A percentile compares a stretch with the other conserved stretches of the same genome.
These are phyloP conservation scores for Trichophyton rubrum DNA, from an alignment of 2,329 filamentous ascomycete genomes.

Conservation along the genomic window DNA sequence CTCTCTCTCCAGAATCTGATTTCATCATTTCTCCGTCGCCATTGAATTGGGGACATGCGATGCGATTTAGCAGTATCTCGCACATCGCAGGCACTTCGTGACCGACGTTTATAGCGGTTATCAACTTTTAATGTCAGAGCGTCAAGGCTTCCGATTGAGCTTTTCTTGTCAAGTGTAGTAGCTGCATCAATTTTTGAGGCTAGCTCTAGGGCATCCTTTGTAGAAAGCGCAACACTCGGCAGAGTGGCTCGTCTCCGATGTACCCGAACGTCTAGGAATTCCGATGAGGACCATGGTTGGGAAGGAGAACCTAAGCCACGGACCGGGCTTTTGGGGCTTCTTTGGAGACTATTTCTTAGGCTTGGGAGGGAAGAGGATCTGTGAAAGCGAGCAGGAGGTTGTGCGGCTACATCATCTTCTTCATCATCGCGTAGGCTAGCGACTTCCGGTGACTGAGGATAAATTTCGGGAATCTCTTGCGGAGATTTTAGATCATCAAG, in stretches of 20 bases:
- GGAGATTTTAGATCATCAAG: not conserved
- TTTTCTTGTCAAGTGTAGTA: not conserved
- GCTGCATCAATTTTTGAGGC: constrained; percentile 10
- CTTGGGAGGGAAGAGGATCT: constrained; percentile 9
- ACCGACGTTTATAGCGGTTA: constrained; percentile 28
- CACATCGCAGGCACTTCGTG: constrained; percentile 33
- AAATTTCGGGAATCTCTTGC: not conserved
- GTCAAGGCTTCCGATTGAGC: constrained; percentile 5
- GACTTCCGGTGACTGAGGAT: not conserved
- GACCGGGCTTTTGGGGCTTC: not conserved
- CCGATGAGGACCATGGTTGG: not conserved
- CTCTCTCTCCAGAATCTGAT: constrained; percentile 28
- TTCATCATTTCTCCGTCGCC: constrained; percentile 31
- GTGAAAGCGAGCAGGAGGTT: constrained; percentile 1
- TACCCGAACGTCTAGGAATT: constrained; percentile 1
- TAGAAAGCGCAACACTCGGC: constrained; percentile 33
- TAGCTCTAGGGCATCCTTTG: constrained; percentile 25
- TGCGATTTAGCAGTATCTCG: constrained; percentile 25
- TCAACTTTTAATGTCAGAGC: constrained; percentile 13
- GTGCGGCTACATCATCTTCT: not conserved
- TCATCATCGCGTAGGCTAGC: not conserved
- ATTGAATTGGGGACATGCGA: constrained; percentile 30
- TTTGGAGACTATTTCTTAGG: not conserved
- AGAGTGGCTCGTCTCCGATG: constrained; percentile 31
- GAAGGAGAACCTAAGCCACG: not conserved